Base-by-base conservation (phyloP, 2,329 filamentous ascomycete species). In the Leptoxyphium fumago region DNA sequence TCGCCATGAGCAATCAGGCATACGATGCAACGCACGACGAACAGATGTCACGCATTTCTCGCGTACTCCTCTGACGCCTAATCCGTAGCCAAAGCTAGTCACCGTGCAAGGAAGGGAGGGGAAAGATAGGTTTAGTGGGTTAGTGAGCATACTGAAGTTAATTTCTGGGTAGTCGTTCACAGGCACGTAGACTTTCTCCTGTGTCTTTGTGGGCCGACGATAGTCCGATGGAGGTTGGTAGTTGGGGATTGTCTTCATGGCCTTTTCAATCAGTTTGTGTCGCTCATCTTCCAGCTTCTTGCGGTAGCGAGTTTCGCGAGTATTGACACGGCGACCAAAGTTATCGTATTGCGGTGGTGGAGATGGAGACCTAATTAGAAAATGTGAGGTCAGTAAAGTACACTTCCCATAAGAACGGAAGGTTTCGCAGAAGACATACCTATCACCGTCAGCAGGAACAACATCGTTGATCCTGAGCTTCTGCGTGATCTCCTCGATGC, bases 71-170 rank as follows among this genome's bases (percentile, higher is more conserved):
- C 13, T 13, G 15, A 36, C 11, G 9, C 32, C 15, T 36, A 15
- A 4, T 36, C 15, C 15, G 32, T 13, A 36, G 15, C 13, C 32
- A 15, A 59, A 64, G 62, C 62, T 60, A 62, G 68, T 65, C 63
- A 68, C 52, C 30, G 43, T 43, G 46, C 38, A 43, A 29, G 43
- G 40, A 46, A 52, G 47, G 18, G 63, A 64, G 55, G 58, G 53
- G 59, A 58, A 56, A 69, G 44, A 42, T 70, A 60, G 62, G 53
- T 60, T 65, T 63, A 64, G 63, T 87, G 86, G 87, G 86, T 94
- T 94, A 94, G 88, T 82, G 88, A 91, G 89, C 89, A 89, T 95
- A 98, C 91, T 98, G 86, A 98, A 98, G 82, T 98, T 98, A 81
- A 98, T 96, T 70, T 98, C 91, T 75, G 91, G 91, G 68, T 98